Conservation (phyloP, 192 early-diverging fungal species). For the Phlyctochytrium planicorne region DNA sequence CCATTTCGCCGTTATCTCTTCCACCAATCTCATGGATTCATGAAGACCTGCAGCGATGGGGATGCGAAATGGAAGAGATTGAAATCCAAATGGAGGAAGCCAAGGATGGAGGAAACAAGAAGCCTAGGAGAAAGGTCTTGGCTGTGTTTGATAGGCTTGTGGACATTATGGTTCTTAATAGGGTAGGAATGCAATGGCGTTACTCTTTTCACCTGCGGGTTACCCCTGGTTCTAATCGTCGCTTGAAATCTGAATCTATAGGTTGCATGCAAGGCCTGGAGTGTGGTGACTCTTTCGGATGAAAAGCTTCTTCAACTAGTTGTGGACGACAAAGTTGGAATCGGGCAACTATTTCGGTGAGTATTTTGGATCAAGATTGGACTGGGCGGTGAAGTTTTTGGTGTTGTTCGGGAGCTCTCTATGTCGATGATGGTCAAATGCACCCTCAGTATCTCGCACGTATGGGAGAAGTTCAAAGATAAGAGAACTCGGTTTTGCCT, state of each 20-base stretch:
- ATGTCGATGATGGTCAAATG: no score
- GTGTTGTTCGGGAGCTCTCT: no score
- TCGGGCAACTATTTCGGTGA: slow-evolving; percentile 55
- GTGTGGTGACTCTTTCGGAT: slow-evolving; percentile 38
- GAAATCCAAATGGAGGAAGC: neutral
- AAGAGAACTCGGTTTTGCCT: no score
- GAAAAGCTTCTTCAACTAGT: slow-evolving; percentile 34
- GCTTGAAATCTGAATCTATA: no score
- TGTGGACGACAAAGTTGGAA: slow-evolving; percentile 40
- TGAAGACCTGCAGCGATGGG: no score
- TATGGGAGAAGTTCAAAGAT: no score
- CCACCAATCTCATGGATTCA: no score
- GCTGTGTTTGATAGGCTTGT: slow-evolving; percentile 43
- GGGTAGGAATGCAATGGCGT: no score
- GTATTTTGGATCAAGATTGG: neutral
- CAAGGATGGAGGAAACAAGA: neutral
- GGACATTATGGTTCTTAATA: slow-evolving; percentile 22
- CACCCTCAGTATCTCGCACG: no score
- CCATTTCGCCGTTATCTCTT: neutral
- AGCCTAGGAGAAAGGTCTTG: neutral
- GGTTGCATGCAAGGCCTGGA: slow-evolving; percentile 42
- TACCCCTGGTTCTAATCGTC: no score
- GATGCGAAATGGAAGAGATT: no score
- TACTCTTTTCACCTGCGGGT: no score
- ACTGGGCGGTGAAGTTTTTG: neutral